phyloP scores from a whole-genome alignment of 192 early-diverging fungal genomes.

The Backusella macrospora region DNA sequence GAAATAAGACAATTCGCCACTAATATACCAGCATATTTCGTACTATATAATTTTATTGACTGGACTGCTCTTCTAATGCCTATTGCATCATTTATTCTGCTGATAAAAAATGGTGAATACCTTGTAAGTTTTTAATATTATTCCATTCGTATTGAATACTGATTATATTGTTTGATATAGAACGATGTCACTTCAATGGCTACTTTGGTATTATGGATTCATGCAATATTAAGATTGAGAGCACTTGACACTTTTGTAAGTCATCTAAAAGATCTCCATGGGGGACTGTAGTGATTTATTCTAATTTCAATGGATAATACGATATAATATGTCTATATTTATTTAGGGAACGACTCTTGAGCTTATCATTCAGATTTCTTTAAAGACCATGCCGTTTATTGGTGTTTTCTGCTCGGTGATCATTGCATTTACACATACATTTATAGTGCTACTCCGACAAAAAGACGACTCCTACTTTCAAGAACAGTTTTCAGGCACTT shows the following conservation, averaged over 20 bases:
- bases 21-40: not conserved
- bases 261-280: not conserved
- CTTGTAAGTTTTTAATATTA: not conserved
- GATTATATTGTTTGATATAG: too few species aligned
- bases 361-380: conserved; percentile 13
- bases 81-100: not conserved
- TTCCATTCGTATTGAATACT: not conserved
- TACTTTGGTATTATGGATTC: conserved; percentile 15
- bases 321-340: not conserved
- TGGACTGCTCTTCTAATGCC: not conserved
- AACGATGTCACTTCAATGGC: not conserved
- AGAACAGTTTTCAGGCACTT: not conserved
- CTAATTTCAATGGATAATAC: not conserved
- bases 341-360: conserved; percentile 16
- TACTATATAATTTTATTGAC: conserved; percentile 13
- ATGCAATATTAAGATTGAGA: not conserved
- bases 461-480: not conserved
- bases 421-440: conserved; percentile 19
- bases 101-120: not conserved
- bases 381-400: not conserved
- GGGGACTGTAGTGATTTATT: too few species aligned
- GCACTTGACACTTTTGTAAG: conserved; percentile 1
- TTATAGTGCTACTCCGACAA: conserved; percentile 11
- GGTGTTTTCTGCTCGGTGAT: not conserved
- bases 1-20: not conserved